phyloP scores from a whole-genome alignment of 148 eudicot genomes.

The Arctostaphylos glauca region DNA sequence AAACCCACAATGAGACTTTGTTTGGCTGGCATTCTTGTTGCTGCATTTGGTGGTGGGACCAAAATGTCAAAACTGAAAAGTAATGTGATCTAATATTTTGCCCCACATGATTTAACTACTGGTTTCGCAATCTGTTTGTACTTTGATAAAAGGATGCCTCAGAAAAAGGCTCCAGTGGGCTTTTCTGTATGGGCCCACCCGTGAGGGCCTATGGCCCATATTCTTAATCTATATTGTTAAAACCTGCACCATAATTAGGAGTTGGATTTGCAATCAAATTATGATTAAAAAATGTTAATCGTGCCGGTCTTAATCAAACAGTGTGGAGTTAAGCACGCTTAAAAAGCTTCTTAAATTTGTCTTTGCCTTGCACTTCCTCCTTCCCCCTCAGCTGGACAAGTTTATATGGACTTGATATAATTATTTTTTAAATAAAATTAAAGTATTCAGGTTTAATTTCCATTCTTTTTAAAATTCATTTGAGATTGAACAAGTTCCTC shows the following conservation, averaged over 20 bases:
- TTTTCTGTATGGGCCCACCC: background rate
- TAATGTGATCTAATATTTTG: background rate
- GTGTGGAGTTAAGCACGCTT: background rate
- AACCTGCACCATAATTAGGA: background rate
- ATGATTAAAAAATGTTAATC: background rate
- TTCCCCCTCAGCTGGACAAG: too few species aligned
- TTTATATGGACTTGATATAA: too few species aligned
- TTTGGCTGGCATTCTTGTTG: conserved; percentile 12
- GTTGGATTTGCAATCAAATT: background rate
- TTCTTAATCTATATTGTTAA: background rate
- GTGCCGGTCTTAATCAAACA: background rate
- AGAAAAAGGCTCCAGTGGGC: background rate
- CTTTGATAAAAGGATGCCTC: background rate
- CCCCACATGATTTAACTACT: conserved; percentile 9
- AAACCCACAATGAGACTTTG: background rate
- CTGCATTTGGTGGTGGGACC: conserved; percentile 3
- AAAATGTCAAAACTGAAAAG: background rate
- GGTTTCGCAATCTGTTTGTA: conserved; percentile 1
- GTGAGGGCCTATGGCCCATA: background rate
- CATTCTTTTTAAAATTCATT: too few species aligned
- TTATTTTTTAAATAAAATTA: too few species aligned
- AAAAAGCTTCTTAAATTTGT: too few species aligned
- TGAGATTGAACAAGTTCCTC: too few species aligned
- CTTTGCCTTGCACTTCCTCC: too few species aligned
- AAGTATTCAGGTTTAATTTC: too few species aligned